Evolutionary conservation across 768 basidiomycete genomes (phyloP).

Genomic region (Ramaria sp.): DNA sequence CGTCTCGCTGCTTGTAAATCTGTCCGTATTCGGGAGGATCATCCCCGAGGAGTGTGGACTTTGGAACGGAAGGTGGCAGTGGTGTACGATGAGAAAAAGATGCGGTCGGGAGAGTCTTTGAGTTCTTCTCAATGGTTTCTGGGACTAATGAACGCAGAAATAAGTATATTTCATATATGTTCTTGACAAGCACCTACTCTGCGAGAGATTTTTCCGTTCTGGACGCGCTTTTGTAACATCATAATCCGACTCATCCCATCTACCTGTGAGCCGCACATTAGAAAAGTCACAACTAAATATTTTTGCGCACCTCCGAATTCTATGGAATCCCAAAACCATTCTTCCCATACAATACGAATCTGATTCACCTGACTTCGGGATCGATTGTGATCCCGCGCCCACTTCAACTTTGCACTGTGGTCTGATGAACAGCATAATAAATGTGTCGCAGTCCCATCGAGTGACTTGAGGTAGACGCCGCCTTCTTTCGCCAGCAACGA

Average conservation of each 20-base stretch:
- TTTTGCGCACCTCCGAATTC: constrained; percentile 48
- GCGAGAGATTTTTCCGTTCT: constrained; percentile 29
- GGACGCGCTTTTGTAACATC: constrained; percentile 49
- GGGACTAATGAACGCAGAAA: not conserved
- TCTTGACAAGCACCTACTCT: constrained; percentile 12
- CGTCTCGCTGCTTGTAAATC: not conserved
- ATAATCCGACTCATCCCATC: constrained; percentile 55
- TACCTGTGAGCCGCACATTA: constrained; percentile 26
- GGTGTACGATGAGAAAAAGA: constrained; percentile 1
- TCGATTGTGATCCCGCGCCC: constrained; percentile 62
- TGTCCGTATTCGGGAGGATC: constrained; percentile 4
- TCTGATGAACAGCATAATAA: constrained; percentile 60
- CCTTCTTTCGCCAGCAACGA: constrained; percentile 45
- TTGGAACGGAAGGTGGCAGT: constrained; percentile 2
- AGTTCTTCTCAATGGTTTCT: not conserved
- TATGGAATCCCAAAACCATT: constrained; percentile 94
- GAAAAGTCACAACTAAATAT: not conserved
- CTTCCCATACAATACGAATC: constrained; percentile 82
- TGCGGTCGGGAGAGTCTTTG: constrained; percentile 1
- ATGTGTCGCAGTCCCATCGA: constrained; percentile 55
- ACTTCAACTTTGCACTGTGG: constrained; percentile 58
- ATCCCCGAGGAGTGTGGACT: not conserved
- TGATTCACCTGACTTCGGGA: constrained; percentile 47
- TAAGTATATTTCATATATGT: not conserved
- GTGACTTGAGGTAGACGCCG: constrained; percentile 61